Evolutionary conservation across 345 rosid genomes (phyloP).

Genomic region (Populus davidiana): DNA sequence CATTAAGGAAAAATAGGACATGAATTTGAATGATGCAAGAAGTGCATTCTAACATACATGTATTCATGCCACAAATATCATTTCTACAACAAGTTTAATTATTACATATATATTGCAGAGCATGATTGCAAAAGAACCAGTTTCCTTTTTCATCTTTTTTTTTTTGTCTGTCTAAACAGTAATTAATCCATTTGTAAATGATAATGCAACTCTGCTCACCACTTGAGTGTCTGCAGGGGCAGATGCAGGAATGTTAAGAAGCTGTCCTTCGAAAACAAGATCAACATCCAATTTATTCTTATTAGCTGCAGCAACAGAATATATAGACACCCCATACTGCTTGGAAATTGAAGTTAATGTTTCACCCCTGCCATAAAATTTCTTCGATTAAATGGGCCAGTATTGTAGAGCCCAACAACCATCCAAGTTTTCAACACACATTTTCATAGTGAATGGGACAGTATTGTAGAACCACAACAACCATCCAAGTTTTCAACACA

Average conservation of each 20-base stretch:
- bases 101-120: neutral
- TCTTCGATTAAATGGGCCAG: neutral
- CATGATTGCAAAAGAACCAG: neutral
- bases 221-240: neutral
- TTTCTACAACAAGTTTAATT: neutral
- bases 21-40: too few relatives aligned
- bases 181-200: neutral
- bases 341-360: constrained; percentile 34
- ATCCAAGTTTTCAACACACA: too few relatives aligned
- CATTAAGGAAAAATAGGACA: too few relatives aligned
- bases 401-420: neutral
- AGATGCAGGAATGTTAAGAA: constrained; percentile 20
- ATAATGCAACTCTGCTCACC: constrained; percentile 16
- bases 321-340: constrained; percentile 29
- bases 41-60: neutral
- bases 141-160: neutral
- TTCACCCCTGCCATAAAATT: constrained; percentile 30
- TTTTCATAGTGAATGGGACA: neutral
- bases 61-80: neutral
- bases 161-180: neutral
- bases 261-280: constrained; percentile 29
- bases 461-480: neutral
- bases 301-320: constrained; percentile 16
- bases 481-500: neutral
- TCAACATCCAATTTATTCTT: constrained; percentile 21